A percentile compares a stretch with the other conserved stretches of the same genome.
These are phyloP conservation scores for Podospora fimiseda DNA, from an alignment of 495 filamentous ascomycete species.

Conservation along the genomic window DNA sequence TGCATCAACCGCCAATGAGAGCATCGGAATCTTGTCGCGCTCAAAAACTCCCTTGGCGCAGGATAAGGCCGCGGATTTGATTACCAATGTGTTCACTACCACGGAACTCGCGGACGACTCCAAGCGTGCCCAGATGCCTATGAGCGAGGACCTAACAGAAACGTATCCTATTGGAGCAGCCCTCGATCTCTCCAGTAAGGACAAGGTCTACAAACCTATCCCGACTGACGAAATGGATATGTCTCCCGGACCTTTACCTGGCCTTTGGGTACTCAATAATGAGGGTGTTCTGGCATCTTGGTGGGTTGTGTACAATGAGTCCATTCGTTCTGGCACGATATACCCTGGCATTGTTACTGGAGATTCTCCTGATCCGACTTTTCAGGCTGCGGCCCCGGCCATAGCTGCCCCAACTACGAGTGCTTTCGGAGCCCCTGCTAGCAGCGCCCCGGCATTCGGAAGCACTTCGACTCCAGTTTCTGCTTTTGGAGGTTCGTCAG, in stretches of 20 bases:
- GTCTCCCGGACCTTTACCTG: conserved; percentile 78
- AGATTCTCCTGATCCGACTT: conserved; percentile 19
- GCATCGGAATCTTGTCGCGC: conserved; percentile 71
- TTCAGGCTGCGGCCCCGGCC: conserved; percentile 24
- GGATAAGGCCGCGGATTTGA: conserved; percentile 52
- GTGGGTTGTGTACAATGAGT: conserved; percentile 88
- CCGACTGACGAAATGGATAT: conserved; percentile 63
- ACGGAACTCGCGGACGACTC: conserved; percentile 71
- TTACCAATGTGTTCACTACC: conserved; percentile 61
- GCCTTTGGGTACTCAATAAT: conserved; percentile 78
- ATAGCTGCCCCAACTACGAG: conserved; percentile 21
- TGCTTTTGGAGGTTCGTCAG: conserved; percentile 35
- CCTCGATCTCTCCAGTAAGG: conserved; percentile 74
- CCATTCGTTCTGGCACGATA: conserved; percentile 62
- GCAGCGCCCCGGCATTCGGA: conserved; percentile 28
- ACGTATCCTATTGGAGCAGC: conserved; percentile 76
- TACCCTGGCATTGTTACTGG: conserved; percentile 62
- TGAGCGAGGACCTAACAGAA: conserved; percentile 54
- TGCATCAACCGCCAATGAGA: conserved; percentile 67
- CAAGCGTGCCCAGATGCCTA: conserved; percentile 67
- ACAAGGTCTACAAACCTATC: conserved; percentile 72
- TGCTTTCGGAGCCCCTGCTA: conserved; percentile 26
- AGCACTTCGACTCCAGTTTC: conserved; percentile 15
- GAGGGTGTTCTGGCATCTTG: conserved; percentile 79
- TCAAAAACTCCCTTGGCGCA: conserved; percentile 58